A percentile compares a stretch with the other conserved stretches of the same genome.
These are phyloP conservation scores for Fusarium equiseti DNA, from an alignment of 2,329 filamentous ascomycete species.

Conservation along the genomic window DNA sequence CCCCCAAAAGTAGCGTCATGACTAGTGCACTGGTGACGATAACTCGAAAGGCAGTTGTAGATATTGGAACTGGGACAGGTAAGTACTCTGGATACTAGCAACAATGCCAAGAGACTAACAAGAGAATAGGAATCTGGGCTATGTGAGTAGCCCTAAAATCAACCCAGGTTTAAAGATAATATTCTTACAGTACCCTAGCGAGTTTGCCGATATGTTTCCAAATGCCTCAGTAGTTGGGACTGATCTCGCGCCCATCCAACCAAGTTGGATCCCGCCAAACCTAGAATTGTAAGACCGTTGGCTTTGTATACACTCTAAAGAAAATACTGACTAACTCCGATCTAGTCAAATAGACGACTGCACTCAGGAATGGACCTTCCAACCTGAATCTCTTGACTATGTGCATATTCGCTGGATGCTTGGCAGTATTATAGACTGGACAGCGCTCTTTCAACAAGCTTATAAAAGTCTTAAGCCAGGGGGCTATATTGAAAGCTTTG, in stretches of 20 bases:
- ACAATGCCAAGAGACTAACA: fast-evolving
- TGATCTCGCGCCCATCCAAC: constrained; percentile 14
- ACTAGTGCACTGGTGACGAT: not conserved
- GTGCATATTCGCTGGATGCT: constrained; percentile 19
- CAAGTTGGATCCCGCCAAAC: constrained; percentile 12
- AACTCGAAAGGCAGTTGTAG: not conserved
- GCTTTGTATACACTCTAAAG: fast-evolving
- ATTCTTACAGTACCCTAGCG: not conserved
- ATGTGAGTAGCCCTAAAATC: not conserved
- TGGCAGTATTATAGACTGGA: constrained; percentile 6
- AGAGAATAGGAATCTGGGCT: constrained; percentile 5
- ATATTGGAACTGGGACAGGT: constrained; percentile 20
- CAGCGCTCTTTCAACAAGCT: not conserved
- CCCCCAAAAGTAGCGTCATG: fast-evolving
- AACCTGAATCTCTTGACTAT: not conserved
- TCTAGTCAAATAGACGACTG: constrained; percentile 19
- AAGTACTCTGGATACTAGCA: not conserved
- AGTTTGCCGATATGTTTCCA: constrained; percentile 4
- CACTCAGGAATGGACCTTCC: constrained; percentile 3
- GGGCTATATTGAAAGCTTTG: constrained; percentile 4
- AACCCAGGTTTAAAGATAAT: fast-evolving
- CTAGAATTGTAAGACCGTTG: constrained; percentile 4
- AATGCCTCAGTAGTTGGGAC: not conserved
- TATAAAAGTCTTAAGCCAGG: constrained; percentile 6
- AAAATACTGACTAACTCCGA: fast-evolving